These are phyloP conservation scores for Eucalyptus caleyi DNA, from an alignment of 345 rosid genomes.

Conservation along the genomic window DNA sequence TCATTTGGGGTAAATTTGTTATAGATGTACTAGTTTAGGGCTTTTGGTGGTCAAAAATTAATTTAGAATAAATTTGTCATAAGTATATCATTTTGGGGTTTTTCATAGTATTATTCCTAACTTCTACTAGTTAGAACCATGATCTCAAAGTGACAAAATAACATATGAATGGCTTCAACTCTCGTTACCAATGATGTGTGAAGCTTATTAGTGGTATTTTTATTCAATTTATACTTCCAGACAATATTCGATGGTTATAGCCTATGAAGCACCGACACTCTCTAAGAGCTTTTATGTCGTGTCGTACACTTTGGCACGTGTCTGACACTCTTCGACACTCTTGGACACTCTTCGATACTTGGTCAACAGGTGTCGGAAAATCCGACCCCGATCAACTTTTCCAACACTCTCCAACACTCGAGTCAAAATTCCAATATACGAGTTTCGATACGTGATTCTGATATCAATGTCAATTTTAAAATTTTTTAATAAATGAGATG, in stretches of 20 bases:
- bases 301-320: rapidly evolving
- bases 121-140: not conserved
- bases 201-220: not conserved
- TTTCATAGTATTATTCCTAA: too few species aligned
- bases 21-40: too few species aligned
- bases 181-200: not conserved
- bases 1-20: too few species aligned
- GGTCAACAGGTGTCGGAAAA: too few species aligned
- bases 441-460: rapidly evolving
- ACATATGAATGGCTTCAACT: not conserved
- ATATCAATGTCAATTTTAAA: too few species aligned
- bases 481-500: too few species aligned
- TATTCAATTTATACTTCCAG: not conserved
- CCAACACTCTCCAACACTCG: rapidly evolving
- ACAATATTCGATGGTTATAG: not conserved
- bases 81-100: rapidly evolving
- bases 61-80: rapidly evolving
- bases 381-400: rapidly evolving
- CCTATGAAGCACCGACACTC: not conserved
- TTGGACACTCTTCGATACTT: rapidly evolving
- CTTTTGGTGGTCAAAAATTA: too few species aligned
- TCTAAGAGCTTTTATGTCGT: too few species aligned
- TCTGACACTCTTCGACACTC: too few species aligned
- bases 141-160: not conserved
- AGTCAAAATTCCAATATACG: too few species aligned